Evolutionary conservation across 805 yeast genomes (phyloP).

Genomic region (Sugiyamaella chiloensis): DNA sequence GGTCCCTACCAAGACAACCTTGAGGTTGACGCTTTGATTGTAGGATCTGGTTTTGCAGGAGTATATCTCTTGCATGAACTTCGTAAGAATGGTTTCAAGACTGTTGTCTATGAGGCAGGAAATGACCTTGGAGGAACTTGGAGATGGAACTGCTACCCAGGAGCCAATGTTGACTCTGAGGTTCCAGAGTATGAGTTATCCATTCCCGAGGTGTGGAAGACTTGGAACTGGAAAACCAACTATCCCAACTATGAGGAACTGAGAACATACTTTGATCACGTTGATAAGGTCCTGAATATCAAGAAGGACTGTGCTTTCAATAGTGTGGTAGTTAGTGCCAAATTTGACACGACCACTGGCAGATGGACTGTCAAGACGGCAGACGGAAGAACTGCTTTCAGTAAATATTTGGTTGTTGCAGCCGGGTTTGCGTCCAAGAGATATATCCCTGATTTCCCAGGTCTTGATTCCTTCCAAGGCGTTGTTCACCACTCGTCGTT

Average conservation of each 20-base stretch:
- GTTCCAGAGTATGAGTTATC: constrained; percentile 31
- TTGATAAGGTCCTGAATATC: constrained; percentile 28
- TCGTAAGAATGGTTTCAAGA: constrained; percentile 23
- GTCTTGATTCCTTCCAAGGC: constrained; percentile 28
- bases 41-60: constrained; percentile 26
- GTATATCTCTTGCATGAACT: constrained; percentile 22
- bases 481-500: constrained; percentile 25
- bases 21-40: constrained; percentile 17
- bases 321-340: constrained; percentile 24
- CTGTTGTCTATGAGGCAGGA: constrained; percentile 21
- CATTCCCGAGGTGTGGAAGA: constrained; percentile 28
- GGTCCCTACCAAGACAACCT: not conserved
- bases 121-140: constrained; percentile 28
- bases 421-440: constrained; percentile 28
- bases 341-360: constrained; percentile 23
- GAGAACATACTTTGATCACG: constrained; percentile 28
- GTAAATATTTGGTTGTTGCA: constrained; percentile 17
- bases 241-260: constrained; percentile 32
- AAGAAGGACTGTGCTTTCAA: constrained; percentile 28
- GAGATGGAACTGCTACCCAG: constrained; percentile 28
- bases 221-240: constrained; percentile 30
- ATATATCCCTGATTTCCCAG: constrained; percentile 27
- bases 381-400: constrained; percentile 19
- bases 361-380: constrained; percentile 26
- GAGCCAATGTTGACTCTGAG: constrained; percentile 32